These are phyloP conservation scores for Ascodesmis nigricans DNA, from an alignment of 495 filamentous ascomycete species.

Conservation along the genomic window DNA sequence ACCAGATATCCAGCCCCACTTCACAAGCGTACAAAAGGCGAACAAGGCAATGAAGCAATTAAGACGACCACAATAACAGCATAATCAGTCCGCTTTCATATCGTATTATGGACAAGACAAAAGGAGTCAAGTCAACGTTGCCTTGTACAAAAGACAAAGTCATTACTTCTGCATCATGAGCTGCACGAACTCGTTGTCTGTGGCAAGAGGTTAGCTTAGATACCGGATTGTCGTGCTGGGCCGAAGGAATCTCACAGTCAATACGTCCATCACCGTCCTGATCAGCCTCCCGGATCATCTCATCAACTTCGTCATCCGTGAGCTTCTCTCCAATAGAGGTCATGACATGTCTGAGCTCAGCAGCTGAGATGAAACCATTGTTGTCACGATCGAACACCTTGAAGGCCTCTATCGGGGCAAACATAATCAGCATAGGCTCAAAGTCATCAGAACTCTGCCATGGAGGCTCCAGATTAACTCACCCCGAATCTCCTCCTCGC, in stretches of 20 bases:
- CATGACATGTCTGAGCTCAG: conserved; percentile 97
- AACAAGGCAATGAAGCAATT: too few relatives aligned
- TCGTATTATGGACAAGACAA: too few relatives aligned
- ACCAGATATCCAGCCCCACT: too few relatives aligned
- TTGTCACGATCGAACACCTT: conserved; percentile 99
- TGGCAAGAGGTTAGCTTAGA: conserved; percentile 21
- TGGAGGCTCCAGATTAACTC: conserved; percentile 30
- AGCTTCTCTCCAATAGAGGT: conserved; percentile 98
- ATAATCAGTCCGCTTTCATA: too few relatives aligned
- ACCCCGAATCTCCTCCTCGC: conserved; percentile 87
- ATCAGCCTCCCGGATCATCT: conserved; percentile 99
- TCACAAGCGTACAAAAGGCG: too few relatives aligned
- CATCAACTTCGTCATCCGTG: conserved; percentile 97
- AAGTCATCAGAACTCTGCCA: background rate
- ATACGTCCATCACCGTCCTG: conserved; percentile 96
- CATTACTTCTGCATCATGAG: conserved; percentile 99
- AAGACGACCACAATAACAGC: too few relatives aligned
- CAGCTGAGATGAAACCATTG: conserved; percentile 97
- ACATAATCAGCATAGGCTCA: too few relatives aligned
- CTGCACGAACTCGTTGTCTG: conserved; percentile 99
- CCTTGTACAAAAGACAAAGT: too few relatives aligned
- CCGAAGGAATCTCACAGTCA: conserved; percentile 46
- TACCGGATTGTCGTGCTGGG: too few relatives aligned
- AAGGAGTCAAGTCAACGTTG: too few relatives aligned
- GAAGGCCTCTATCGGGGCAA: conserved; percentile 38